Conservation (phyloP, 106 monocot genomes). For the Dendrobium huoshanense region DNA sequence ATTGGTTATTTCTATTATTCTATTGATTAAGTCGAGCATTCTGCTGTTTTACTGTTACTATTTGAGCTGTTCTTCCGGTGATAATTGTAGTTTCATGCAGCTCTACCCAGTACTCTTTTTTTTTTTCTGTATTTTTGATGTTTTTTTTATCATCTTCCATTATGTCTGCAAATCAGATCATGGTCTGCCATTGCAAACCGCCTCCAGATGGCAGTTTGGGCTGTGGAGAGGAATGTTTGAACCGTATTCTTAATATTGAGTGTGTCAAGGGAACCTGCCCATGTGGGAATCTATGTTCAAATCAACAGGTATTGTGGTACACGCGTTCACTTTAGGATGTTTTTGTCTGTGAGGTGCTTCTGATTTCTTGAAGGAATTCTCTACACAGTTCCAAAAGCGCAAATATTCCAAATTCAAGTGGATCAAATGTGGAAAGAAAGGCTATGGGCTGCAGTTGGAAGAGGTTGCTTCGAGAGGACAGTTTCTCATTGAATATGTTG, state of each 20-base stretch:
- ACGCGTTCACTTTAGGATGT: not conserved
- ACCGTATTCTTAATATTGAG: conserved; percentile 96
- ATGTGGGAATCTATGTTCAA: conserved; percentile 86
- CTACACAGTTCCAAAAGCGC: conserved; percentile 76
- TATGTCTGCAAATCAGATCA: conserved; percentile 39
- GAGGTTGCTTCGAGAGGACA: conserved; percentile 59
- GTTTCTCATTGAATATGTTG: conserved; percentile 99
- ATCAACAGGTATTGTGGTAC: conserved; percentile 59
- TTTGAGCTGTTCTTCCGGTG: conserved; percentile 1
- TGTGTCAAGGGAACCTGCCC: conserved; percentile 91
- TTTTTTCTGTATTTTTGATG: not conserved
- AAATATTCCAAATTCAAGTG: conserved; percentile 80
- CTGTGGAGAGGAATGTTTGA: conserved; percentile 88
- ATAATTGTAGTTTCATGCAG: not conserved
- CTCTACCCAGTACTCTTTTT: not conserved
- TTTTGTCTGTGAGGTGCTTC: conserved; percentile 4
- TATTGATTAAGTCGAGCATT: not conserved
- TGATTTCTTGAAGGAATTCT: not conserved
- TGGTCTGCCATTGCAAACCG: conserved; percentile 91
- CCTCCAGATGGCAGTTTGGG: conserved; percentile 61
- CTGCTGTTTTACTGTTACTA: not conserved
- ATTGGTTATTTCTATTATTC: not conserved
- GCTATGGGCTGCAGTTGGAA: conserved; percentile 63
- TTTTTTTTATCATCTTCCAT: not conserved
- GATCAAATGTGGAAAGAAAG: conserved; percentile 84